A percentile compares a stretch with the other conserved stretches of the same genome.
phyloP scores from a whole-genome alignment of 352 stramenopile genomes.

The Pythium grandisporangium region DNA sequence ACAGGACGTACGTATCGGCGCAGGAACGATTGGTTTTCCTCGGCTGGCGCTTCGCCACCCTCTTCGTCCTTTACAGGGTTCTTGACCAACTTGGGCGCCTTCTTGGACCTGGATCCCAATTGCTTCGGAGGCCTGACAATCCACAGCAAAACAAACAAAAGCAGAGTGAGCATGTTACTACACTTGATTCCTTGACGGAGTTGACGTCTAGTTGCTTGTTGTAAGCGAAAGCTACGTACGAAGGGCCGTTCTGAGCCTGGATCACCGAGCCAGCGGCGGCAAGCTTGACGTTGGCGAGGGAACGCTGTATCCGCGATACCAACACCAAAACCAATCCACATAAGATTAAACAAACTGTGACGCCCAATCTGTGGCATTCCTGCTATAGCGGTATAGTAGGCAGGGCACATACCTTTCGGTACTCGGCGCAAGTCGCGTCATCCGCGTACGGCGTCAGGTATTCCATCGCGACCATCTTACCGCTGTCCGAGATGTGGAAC shows the following conservation, averaged over 20 bases:
- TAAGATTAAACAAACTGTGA: too few species aligned
- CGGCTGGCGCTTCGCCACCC: conserved; percentile 37
- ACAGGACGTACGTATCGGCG: conserved; percentile 68
- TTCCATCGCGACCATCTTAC: conserved; percentile 74
- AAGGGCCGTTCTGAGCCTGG: conserved; percentile 47
- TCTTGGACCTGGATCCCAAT: conserved; percentile 45
- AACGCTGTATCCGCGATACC: conserved; percentile 24
- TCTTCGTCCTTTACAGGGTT: conserved; percentile 55
- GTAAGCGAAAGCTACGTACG: too few species aligned
- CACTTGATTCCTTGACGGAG: neutral
- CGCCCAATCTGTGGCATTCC: too few species aligned
- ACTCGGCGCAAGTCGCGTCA: conserved; percentile 25
- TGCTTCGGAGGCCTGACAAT: conserved; percentile 56
- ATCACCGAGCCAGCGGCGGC: conserved; percentile 41
- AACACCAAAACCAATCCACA: too few species aligned
- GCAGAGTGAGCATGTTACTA: neutral
- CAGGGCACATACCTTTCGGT: conserved; percentile 34
- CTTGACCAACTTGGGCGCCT: conserved; percentile 60
- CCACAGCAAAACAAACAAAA: neutral
- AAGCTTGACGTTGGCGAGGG: conserved; percentile 54
- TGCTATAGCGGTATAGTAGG: too few species aligned
- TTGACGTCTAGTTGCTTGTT: too few species aligned
- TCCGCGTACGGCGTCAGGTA: conserved; percentile 61
- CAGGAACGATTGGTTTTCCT: conserved; percentile 73
- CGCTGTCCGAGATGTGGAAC: conserved; percentile 72